Base-by-base conservation (phyloP, 495 filamentous ascomycete species). In the Mytilinidion resinicola region DNA sequence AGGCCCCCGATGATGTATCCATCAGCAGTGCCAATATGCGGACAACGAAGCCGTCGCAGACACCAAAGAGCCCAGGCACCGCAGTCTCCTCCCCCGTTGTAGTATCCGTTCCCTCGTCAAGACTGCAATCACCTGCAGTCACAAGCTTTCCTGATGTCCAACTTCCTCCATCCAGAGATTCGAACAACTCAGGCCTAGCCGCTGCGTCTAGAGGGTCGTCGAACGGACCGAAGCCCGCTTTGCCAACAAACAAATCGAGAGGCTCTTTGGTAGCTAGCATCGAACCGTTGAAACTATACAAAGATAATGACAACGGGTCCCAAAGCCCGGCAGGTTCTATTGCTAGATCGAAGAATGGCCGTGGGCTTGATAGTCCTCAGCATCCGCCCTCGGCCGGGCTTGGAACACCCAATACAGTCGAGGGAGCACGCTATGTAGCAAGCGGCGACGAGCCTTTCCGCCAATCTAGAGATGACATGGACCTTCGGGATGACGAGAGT, bases 71-170 rank as follows among this genome's bases (percentile, higher is more conserved):
- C 49, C 58, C 46, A 9, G 52, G 48, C 33, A 66, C 64, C 2
- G 56, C 59, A 14, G 59, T 69, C 11, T 67, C 67, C 15, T 69
- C 65, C 11, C 65, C 65, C 4, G 62, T 64, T n/a, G 49, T 67
- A 2, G 52, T 70, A 17, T 70, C 67, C 6, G 54, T 56, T 20
- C 54, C 65, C 0, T 59, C 56, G 0, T 70, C 67, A 25, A 49
- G 59, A 33, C 53, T 70, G 41, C 59, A 67, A 37, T 67, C 64
- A 5, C 67, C 67, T 20, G 37, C 64, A 17, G 57, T 56, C n/a
- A 14, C 62, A 41, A 57, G 38, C 17, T 62, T 67, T 48, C 59
- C 61, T 10, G 61, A 67, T 14, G 39, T 38, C 9, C 50, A 36
- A 10, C 50, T 65, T 11, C 59, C 57, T 11, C 55, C 59, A 33